These are phyloP conservation scores for Camellia japonica DNA, from an alignment of 148 eudicot genomes.

Conservation along the genomic window DNA sequence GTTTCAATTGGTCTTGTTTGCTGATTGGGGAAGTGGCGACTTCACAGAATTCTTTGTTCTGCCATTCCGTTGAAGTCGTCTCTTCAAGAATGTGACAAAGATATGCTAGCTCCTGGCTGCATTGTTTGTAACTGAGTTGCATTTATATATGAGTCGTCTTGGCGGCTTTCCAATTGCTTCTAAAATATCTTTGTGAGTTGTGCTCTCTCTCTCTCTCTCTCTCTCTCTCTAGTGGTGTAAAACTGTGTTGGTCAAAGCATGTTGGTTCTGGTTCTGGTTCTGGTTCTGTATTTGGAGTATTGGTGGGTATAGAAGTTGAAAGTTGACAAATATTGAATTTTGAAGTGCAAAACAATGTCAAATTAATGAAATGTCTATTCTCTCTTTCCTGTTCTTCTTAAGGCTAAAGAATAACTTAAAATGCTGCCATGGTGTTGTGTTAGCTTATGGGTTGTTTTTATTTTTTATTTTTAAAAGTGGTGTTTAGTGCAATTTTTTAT, in stretches of 20 bases:
- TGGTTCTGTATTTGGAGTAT: not conserved
- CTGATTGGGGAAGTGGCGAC: slow-evolving; percentile 13
- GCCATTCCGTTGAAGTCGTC: not conserved
- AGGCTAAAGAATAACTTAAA: not conserved
- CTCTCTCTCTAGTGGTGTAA: not conserved
- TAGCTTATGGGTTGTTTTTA: not conserved
- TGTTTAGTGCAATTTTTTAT: too few species aligned
- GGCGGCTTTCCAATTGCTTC: slow-evolving; percentile 1
- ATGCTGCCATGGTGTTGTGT: not conserved
- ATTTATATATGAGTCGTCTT: not conserved
- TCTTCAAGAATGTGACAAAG: not conserved
- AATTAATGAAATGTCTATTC: not conserved
- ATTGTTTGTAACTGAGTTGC: not conserved
- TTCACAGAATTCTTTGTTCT: slow-evolving; percentile 1
- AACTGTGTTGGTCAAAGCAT: slow-evolving; percentile 1
- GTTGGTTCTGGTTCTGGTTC: not conserved
- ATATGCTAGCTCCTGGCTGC: not conserved
- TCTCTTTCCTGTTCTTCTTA: not conserved
- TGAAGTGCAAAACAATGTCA: not conserved
- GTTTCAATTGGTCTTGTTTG: not conserved
- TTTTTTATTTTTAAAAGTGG: too few species aligned
- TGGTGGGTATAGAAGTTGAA: slow-evolving; percentile 15
- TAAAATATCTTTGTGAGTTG: not conserved
- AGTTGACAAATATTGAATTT: not conserved
- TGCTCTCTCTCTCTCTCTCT: not conserved